phyloP scores from a whole-genome alignment of 352 stramenopile species.

The Globisporangium splendens region DNA sequence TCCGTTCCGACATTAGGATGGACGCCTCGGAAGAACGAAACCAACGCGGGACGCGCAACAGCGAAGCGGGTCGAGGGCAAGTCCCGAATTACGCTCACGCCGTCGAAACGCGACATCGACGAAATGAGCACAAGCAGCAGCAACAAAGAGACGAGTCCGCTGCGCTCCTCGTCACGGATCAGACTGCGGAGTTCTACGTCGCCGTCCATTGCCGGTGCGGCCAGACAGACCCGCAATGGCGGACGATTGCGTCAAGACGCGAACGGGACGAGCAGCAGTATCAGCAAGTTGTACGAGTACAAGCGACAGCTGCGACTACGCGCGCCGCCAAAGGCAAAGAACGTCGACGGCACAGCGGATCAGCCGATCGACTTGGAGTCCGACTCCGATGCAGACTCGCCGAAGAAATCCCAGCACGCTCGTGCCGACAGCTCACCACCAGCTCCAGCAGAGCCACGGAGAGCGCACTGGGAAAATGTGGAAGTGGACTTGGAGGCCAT shows the following conservation, averaged over 20 bases:
- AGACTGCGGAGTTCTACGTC: no score
- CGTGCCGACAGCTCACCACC: constrained; percentile 5
- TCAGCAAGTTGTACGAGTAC: constrained; percentile 1
- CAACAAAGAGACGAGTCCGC: not conserved
- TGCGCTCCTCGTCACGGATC: constrained; percentile 8
- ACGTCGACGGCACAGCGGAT: constrained; percentile 22
- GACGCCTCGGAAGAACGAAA: not conserved
- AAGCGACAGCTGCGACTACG: not conserved
- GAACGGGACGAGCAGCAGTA: not conserved
- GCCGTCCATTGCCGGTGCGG: not conserved
- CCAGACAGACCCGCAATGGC: constrained; percentile 6
- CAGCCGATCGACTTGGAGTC: constrained; percentile 51
- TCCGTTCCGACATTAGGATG: constrained; percentile 3
- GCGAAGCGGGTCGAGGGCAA: not conserved
- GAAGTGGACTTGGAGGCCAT: constrained; percentile 26
- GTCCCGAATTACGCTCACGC: constrained; percentile 5
- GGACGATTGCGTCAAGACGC: not conserved
- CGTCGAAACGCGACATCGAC: not conserved
- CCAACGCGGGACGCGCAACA: not conserved
- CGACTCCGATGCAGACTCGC: constrained; percentile 32
- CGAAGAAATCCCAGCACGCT: constrained; percentile 12
- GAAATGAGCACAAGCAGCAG: not conserved
- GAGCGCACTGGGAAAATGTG: constrained; percentile 15
- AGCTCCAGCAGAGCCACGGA: constrained; percentile 8
- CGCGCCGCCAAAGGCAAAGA: not conserved